Evolutionary conservation across 176 grass and related monocot species (phyloP).

Genomic region (Stipa capillata): DNA sequence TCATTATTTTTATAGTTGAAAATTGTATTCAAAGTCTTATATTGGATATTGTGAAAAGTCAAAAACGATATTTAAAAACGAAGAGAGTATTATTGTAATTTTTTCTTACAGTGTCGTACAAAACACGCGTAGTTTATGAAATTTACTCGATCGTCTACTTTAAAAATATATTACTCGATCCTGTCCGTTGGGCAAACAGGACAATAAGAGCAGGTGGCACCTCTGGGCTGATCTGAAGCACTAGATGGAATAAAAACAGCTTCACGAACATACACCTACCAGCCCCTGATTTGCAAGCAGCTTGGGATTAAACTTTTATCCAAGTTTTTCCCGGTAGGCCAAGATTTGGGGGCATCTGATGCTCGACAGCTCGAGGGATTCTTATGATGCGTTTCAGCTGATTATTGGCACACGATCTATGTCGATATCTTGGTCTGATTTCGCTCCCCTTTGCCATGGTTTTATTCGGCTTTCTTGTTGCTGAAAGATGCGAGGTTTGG

Average conservation of each 20-base stretch:
- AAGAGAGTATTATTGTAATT: too few species aligned
- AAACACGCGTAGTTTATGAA: too few species aligned
- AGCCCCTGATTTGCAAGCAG: not conserved
- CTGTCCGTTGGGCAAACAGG: too few species aligned
- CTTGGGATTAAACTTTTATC: too few species aligned
- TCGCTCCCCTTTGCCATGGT: not conserved
- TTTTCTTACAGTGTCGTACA: too few species aligned
- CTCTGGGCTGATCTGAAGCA: not conserved
- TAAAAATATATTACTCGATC: too few species aligned
- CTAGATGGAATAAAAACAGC: not conserved
- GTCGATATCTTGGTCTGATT: slow-evolving; percentile 8
- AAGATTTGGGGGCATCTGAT: slow-evolving; percentile 13
- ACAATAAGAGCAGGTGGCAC: too few species aligned
- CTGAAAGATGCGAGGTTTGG: slow-evolving; percentile 6
- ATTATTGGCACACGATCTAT: not conserved
- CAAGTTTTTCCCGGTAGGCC: not conserved
- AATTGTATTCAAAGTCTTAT: too few species aligned
- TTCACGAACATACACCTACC: not conserved
- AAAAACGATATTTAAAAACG: too few species aligned
- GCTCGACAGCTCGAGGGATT: not conserved
- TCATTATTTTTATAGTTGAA: too few species aligned
- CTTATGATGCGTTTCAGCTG: not conserved
- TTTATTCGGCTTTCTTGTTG: not conserved
- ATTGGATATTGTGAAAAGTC: too few species aligned
- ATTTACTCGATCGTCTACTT: too few species aligned